Evolutionary conservation across 2,329 filamentous ascomycete genomes (phyloP).

Genomic region (Chaetomium olivaceum): DNA sequence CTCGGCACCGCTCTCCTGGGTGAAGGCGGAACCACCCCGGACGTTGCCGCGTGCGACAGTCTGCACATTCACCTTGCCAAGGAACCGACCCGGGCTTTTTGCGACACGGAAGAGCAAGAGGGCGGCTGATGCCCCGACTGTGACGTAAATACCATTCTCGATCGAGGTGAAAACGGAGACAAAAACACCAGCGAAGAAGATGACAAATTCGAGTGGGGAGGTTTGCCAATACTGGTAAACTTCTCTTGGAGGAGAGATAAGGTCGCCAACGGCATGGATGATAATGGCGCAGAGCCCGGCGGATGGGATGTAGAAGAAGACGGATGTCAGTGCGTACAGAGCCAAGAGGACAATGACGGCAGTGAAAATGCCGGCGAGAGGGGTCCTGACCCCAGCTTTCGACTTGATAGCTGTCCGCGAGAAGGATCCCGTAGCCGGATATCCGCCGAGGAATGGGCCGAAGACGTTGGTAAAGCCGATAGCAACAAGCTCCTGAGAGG

Average conservation of each 20-base stretch:
- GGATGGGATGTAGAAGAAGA: conserved; percentile 92
- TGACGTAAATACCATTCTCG: conserved; percentile 89
- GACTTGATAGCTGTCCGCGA: conserved; percentile 96
- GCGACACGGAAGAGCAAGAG: conserved; percentile 82
- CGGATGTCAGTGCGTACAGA: conserved; percentile 81
- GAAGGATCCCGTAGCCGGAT: conserved; percentile 93
- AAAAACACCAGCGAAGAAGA: conserved; percentile 91
- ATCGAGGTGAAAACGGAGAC: conserved; percentile 87
- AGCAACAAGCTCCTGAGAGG: conserved; percentile 92
- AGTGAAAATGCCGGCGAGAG: conserved; percentile 89
- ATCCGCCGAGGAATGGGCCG: conserved; percentile 87
- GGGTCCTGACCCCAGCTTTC: conserved; percentile 91
- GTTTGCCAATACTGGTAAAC: conserved; percentile 95
- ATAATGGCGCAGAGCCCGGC: conserved; percentile 83
- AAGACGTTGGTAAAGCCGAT: conserved; percentile 90
- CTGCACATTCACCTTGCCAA: conserved; percentile 73
- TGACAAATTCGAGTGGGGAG: conserved; percentile 82
- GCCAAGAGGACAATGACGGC: conserved; percentile 82
- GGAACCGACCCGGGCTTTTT: conserved; percentile 80
- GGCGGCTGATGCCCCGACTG: conserved; percentile 73
- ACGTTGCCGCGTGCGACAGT: not conserved
- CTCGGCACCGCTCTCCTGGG: not conserved
- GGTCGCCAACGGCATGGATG: conserved; percentile 90
- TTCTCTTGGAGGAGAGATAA: conserved; percentile 87
- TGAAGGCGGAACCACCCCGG: not conserved